Evolutionary conservation across 129 eudicot species (phyloP).

Genomic region (Escallonia rubra): DNA sequence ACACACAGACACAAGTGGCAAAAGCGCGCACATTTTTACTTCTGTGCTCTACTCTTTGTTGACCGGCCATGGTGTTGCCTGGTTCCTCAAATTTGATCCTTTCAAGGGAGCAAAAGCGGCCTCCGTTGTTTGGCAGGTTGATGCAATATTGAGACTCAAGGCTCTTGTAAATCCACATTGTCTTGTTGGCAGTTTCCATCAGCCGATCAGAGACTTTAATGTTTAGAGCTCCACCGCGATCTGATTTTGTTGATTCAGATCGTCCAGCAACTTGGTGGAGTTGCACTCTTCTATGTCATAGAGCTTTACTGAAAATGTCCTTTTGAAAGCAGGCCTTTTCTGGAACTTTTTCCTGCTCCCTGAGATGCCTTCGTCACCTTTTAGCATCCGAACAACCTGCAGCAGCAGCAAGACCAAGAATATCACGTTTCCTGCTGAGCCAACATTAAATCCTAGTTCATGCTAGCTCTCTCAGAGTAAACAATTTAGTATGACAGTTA

Average conservation of each 20-base stretch:
- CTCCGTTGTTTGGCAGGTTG: not conserved
- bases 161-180: constrained; percentile 2
- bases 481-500: no score
- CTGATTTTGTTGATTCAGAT: constrained; percentile 38
- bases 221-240: constrained; percentile 27
- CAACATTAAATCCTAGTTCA: not conserved
- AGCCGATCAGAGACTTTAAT: not conserved
- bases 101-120: constrained; percentile 5
- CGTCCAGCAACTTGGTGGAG: constrained; percentile 25
- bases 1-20: no score
- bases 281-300: constrained; percentile 32
- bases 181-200: not conserved
- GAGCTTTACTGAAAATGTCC: constrained; percentile 42
- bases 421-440: not conserved
- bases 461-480: not conserved
- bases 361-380: constrained; percentile 35
- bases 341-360: constrained; percentile 37
- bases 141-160: not conserved
- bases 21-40: no score
- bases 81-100: constrained; percentile 2
- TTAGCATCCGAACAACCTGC: constrained; percentile 66
- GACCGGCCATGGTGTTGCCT: not conserved
- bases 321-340: constrained; percentile 50
- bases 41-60: no score
- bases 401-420: constrained; percentile 1